These are phyloP conservation scores for Infundibulicybe gibba DNA, from an alignment of 768 basidiomycete species.

Conservation along the genomic window DNA sequence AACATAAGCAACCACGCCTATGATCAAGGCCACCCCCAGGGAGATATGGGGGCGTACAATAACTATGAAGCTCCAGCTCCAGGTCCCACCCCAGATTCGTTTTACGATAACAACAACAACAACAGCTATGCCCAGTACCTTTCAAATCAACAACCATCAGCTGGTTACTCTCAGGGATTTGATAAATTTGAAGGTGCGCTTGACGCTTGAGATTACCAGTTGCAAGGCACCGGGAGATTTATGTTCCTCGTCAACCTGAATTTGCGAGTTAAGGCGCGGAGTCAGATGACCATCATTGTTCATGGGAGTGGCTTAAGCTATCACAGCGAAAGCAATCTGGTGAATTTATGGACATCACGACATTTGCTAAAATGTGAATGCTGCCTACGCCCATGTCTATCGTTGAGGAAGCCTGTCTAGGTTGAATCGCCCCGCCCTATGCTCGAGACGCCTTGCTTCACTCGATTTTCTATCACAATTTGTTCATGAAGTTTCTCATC, in stretches of 20 bases:
- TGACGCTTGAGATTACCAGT: slow-evolving; percentile 59
- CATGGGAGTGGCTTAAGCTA: slow-evolving; percentile 44
- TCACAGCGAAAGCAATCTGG: slow-evolving; percentile 41
- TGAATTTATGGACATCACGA: slow-evolving; percentile 2
- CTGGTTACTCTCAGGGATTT: slow-evolving; percentile 58
- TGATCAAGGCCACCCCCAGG: slow-evolving; percentile 59
- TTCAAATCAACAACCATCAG: slow-evolving; percentile 35
- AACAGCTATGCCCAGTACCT: slow-evolving; percentile 51
- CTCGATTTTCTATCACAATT: slow-evolving; percentile 33
- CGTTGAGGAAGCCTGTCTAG: too few relatives aligned
- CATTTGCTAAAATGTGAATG: slow-evolving; percentile 17
- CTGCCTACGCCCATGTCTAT: slow-evolving; percentile 8
- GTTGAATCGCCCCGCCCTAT: slow-evolving; percentile 32
- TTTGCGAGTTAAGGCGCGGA: slow-evolving; percentile 51
- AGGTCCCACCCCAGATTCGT: slow-evolving; percentile 48
- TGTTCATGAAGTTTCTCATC: slow-evolving; percentile 43
- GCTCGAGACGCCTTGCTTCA: slow-evolving; percentile 8
- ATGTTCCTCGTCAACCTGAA: slow-evolving; percentile 18
- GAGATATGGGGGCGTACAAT: slow-evolving; percentile 64
- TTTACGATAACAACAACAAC: slow-evolving; percentile 66
- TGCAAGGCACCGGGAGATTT: slow-evolving; percentile 38
- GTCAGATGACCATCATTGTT: slow-evolving; percentile 32
- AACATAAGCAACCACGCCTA: slow-evolving; percentile 51
- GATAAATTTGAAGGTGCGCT: slow-evolving; percentile 84
- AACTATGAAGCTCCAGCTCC: slow-evolving; percentile 57